These are phyloP conservation scores for Rhodotorula kratochvilovae DNA, from an alignment of 768 basidiomycete genomes.

Conservation along the genomic window DNA sequence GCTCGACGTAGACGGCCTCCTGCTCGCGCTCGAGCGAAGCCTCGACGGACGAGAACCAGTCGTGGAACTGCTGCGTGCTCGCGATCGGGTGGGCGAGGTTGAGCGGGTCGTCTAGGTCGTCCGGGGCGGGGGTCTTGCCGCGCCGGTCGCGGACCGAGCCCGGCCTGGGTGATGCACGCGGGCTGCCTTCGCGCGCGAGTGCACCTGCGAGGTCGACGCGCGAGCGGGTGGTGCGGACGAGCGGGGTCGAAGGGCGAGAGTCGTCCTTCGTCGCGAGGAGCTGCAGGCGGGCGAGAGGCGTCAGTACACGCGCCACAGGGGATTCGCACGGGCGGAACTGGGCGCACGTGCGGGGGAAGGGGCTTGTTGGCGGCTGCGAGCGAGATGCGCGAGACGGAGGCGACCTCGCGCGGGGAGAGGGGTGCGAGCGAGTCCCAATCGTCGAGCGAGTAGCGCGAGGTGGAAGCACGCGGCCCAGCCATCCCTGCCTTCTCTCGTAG, in stretches of 20 bases:
- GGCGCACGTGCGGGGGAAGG: constrained; percentile 68
- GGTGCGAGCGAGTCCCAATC: constrained; percentile 88
- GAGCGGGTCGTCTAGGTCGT: background rate
- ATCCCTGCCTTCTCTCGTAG: background rate
- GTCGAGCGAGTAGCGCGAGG: constrained; percentile 54
- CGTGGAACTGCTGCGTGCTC: constrained; percentile 93
- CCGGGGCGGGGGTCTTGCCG: background rate
- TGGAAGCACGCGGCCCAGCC: constrained; percentile 8
- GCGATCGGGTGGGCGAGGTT: constrained; percentile 56
- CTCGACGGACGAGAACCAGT: constrained; percentile 89
- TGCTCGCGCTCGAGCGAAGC: constrained; percentile 86
- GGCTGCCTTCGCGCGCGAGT: too few relatives aligned
- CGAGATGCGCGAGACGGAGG: constrained; percentile 64
- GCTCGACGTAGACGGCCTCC: constrained; percentile 82
- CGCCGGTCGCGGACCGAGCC: background rate
- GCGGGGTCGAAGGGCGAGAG: background rate
- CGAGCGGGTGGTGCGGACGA: background rate
- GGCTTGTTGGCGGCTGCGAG: constrained; percentile 59
- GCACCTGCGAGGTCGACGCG: background rate
- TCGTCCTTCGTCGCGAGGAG: background rate
- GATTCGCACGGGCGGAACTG: background rate
- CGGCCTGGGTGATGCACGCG: background rate
- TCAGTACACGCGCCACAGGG: background rate
- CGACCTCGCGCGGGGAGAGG: constrained; percentile 62
- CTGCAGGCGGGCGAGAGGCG: background rate